Evolutionary conservation across 768 basidiomycete species (phyloP).

Genomic region (Thelephora aurantiotincta): DNA sequence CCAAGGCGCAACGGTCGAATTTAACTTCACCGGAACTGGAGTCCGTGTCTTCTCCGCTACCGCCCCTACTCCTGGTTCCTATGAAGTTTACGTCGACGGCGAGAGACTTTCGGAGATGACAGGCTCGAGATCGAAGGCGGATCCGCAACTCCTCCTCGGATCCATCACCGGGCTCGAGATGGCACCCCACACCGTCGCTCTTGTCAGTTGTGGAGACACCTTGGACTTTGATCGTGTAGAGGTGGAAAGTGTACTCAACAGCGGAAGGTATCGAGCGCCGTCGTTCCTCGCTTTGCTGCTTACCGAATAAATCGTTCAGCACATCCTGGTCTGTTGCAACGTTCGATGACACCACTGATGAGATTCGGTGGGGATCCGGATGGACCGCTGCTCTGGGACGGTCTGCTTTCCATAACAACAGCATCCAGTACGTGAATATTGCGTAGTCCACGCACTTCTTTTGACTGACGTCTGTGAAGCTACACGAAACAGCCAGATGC

Average conservation of each 20-base stretch:
- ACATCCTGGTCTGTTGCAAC: conserved; percentile 13
- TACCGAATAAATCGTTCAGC: conserved; percentile 2
- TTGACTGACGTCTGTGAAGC: conserved; percentile 15
- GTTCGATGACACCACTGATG: conserved; percentile 27
- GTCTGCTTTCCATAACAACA: conserved; percentile 20
- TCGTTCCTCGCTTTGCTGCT: neutral
- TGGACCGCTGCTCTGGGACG: conserved; percentile 21
- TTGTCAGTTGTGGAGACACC: conserved; percentile 28
- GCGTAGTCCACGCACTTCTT: neutral
- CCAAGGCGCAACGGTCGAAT: conserved; percentile 33
- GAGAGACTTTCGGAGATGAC: conserved; percentile 19
- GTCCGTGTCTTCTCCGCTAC: conserved; percentile 36
- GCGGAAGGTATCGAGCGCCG: neutral
- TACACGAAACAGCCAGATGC: conserved; percentile 25
- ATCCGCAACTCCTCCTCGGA: conserved; percentile 27
- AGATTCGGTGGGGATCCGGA: conserved; percentile 21
- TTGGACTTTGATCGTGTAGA: conserved; percentile 40
- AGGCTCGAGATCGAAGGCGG: conserved; percentile 17
- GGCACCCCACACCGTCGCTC: conserved; percentile 31
- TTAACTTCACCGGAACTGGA: conserved; percentile 41
- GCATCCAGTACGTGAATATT: conserved; percentile 26
- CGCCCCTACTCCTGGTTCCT: conserved; percentile 32
- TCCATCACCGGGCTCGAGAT: conserved; percentile 25
- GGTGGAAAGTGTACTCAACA: conserved; percentile 22
- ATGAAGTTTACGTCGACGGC: conserved; percentile 31